Percentiles rank a stretch among this genome's conserved stretches.
Evolutionary conservation across 306 rosid species (phyloP).

Genomic region (Cicer judaicum): DNA sequence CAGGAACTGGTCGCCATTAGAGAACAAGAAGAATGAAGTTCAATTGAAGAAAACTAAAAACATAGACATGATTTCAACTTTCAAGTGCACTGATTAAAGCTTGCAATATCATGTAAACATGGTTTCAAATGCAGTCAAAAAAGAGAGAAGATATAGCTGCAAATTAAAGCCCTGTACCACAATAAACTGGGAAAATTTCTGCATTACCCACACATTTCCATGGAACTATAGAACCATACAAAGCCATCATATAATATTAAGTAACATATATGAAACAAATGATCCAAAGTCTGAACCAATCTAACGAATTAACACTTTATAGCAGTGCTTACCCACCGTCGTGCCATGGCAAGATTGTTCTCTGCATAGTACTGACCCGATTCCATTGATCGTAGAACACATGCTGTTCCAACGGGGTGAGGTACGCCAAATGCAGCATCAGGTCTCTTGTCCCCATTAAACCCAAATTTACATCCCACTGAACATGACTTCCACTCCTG

Average conservation of each 20-base stretch:
- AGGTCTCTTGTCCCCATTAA: conserved; percentile 43
- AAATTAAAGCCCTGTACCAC: conserved; percentile 27
- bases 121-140: conserved; percentile 27
- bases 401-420: conserved; percentile 55
- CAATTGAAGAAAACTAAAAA: neutral
- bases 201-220: conserved; percentile 33
- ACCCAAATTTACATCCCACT: conserved; percentile 78
- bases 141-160: neutral
- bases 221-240: conserved; percentile 26
- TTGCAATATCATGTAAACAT: conserved; percentile 17
- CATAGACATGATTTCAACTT: neutral
- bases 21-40: conserved; percentile 28
- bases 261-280: conserved; percentile 19
- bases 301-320: conserved; percentile 49
- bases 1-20: conserved; percentile 19
- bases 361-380: conserved; percentile 74
- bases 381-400: conserved; percentile 90
- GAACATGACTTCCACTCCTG: conserved; percentile 81
- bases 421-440: conserved; percentile 82
- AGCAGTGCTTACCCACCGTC: conserved; percentile 99
- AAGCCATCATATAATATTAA: neutral
- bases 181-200: conserved; percentile 9
- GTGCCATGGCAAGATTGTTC: conserved; percentile 75
- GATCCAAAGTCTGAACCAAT: conserved; percentile 8
- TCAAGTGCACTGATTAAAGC: conserved; percentile 26